Percentiles rank a stretch among this genome's conserved stretches.
Conservation (phyloP, 192 early-diverging fungal genomes). For the Anaeromyces robustus region DNA sequence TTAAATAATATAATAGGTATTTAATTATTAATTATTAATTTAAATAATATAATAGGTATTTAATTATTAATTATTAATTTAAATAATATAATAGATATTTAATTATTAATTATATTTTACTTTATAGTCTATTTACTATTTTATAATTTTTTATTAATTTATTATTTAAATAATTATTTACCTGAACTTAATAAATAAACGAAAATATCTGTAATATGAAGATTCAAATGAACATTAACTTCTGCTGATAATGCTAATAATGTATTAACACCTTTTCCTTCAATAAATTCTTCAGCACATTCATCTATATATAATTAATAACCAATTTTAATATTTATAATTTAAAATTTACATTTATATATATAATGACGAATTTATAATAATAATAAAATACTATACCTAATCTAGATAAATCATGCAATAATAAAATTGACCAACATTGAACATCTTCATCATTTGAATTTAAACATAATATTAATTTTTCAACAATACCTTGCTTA, state of each 20-base stretch:
- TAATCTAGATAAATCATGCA: conserved; percentile 23
- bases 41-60: too few relatives aligned
- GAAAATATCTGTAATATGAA: conserved; percentile 38
- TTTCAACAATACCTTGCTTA: conserved; percentile 30
- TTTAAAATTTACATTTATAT: not conserved
- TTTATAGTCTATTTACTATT: too few relatives aligned
- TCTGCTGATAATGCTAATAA: conserved; percentile 15
- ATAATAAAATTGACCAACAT: conserved; percentile 49
- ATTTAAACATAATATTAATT: conserved; percentile 44
- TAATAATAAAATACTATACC: conserved; percentile 6
- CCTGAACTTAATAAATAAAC: conserved; percentile 23
- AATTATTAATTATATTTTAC: too few relatives aligned
- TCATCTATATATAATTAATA: conserved; percentile 12
- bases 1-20: too few relatives aligned
- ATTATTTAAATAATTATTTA: conserved; percentile 1
- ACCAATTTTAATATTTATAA: conserved; percentile 4
- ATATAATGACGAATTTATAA: not conserved
- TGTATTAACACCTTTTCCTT: conserved; percentile 12
- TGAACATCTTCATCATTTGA: conserved; percentile 49
- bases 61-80: too few relatives aligned
- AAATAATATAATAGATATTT: too few relatives aligned
- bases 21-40: too few relatives aligned
- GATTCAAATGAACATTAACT: conserved; percentile 17
- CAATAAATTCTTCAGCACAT: conserved; percentile 18
- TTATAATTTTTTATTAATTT: too few relatives aligned